Base-by-base conservation (phyloP, 2,329 filamentous ascomycete species). In the Beauveria rudraprayagi region DNA sequence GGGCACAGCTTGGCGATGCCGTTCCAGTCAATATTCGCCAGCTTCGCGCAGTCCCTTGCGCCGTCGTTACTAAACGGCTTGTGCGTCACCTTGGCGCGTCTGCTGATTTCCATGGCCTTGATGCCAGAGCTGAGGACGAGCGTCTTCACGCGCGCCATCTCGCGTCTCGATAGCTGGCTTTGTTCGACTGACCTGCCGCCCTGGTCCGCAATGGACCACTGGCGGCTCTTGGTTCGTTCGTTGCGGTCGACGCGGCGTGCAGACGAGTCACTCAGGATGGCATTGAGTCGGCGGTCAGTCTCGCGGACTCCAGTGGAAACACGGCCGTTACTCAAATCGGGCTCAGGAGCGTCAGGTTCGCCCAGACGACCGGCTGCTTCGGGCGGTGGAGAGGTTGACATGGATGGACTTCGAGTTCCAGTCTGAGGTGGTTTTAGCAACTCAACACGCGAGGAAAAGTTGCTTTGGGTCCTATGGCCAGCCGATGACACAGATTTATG, bases 81-180 rank as follows among this genome's bases (percentile, higher is more conserved):
- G 54, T 73, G 74, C 10, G 72, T 70, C 41, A 79, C 78, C 50
- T 86, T 75, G 4, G 88, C 86, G 52, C 88, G 83, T 4, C 86
- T 82, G 30, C 81, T 80, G 60, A 97, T 90, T 69, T 94, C 90
- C 68, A 86, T 86, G 0, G 93, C 92, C 75, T 95, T 96, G 69
- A 97, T 87, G n/a, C 92, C 92, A 0, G 91, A 91, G 64, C 87
- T 89, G 24, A 96, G 78, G 46, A 96, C 83, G 9, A 95, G 79
- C 0, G 91, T 84, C 61, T 86, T 83, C 2, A 92, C 81, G n/a
- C 91, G 86, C 17, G 89, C 89, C 58, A 96, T 82, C 67, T 97
- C 93, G n/a, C 84, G 83, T 67, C 82, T 85, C 10, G 81, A 86
- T 34, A 89, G 65, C 26, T 66, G 68, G 19, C 65, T 62, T 37